Conservation (phyloP, 2,329 filamentous ascomycete species). For the Bipolaris bicolor region DNA sequence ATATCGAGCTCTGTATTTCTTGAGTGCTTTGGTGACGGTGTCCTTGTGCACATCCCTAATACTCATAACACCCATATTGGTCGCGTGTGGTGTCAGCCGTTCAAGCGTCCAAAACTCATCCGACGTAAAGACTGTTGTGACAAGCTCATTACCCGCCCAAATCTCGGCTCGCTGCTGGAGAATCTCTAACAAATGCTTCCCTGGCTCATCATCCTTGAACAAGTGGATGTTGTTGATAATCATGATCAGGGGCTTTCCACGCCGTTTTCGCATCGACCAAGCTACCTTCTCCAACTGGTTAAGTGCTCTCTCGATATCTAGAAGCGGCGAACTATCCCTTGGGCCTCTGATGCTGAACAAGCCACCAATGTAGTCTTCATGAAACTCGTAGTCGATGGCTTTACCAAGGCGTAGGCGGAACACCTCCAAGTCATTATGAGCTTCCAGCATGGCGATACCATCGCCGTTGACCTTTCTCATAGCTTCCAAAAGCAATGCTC, state of each 20-base stretch:
- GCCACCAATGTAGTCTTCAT: constrained; percentile 95
- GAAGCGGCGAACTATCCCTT: constrained; percentile 84
- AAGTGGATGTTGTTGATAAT: constrained; percentile 95
- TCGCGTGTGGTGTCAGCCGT: constrained; percentile 85
- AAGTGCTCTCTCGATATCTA: constrained; percentile 94
- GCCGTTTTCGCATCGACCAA: constrained; percentile 66
- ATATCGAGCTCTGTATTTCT: constrained; percentile 77
- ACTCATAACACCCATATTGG: constrained; percentile 88
- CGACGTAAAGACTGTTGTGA: constrained; percentile 91
- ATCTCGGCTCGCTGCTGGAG: constrained; percentile 94
- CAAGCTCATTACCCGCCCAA: constrained; percentile 89
- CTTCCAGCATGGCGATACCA: constrained; percentile 92
- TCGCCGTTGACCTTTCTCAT: constrained; percentile 92
- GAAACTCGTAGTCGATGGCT: constrained; percentile 92
- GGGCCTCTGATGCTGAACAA: constrained; percentile 94
- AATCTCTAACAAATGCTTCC: constrained; percentile 86
- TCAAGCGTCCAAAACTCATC: constrained; percentile 99
- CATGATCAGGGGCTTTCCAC: constrained; percentile 75
- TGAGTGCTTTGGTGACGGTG: constrained; percentile 75
- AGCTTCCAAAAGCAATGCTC: constrained; percentile 89
- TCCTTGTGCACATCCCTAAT: constrained; percentile 79
- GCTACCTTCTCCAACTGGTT: constrained; percentile 98
- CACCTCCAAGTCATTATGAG: constrained; percentile 91
- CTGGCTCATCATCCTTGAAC: constrained; percentile 86
- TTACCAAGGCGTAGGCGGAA: constrained; percentile 92